Percentiles rank a stretch among this genome's conserved stretches.
Conservation (phyloP, 352 stramenopile species). For the Phytopythium vexans region DNA sequence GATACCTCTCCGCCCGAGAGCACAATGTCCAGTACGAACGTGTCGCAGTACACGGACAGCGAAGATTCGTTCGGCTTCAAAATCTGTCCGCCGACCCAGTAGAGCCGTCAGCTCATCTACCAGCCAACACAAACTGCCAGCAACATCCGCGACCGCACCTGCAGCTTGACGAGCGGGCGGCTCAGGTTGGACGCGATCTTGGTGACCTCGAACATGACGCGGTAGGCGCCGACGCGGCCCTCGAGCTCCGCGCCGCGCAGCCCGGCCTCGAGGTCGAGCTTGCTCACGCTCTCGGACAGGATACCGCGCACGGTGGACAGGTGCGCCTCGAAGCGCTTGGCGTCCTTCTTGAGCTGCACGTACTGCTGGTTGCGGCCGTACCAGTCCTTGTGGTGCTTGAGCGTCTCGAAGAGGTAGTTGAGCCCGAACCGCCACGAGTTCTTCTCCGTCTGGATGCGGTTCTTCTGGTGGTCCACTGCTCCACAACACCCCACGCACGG, state of each 20-base stretch:
- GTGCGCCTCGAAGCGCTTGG: slow-evolving; percentile 75
- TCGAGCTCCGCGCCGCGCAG: slow-evolving; percentile 83
- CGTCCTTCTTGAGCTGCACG: slow-evolving; percentile 82
- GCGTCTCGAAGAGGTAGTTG: slow-evolving; percentile 88
- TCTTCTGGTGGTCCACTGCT: slow-evolving; percentile 72
- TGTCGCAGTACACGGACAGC: slow-evolving; percentile 86
- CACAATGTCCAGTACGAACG: slow-evolving; percentile 85
- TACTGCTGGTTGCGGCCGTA: slow-evolving; percentile 88
- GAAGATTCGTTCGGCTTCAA: slow-evolving; percentile 84
- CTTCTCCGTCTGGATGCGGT: slow-evolving; percentile 73
- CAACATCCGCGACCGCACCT: slow-evolving; percentile 7
- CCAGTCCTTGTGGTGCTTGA: slow-evolving; percentile 89
- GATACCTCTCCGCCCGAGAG: slow-evolving; percentile 62
- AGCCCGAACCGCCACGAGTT: slow-evolving; percentile 87
- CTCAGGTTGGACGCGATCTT: slow-evolving; percentile 86
- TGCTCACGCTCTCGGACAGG: slow-evolving; percentile 79
- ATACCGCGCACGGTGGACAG: slow-evolving; percentile 65
- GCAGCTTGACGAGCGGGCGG: slow-evolving; percentile 79
- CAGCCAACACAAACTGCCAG: too few species aligned
- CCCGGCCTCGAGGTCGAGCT: slow-evolving; percentile 77
- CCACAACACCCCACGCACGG: slow-evolving; percentile 4
- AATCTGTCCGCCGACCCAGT: slow-evolving; percentile 31
- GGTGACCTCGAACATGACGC: slow-evolving; percentile 88
- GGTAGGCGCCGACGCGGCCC: slow-evolving; percentile 81
- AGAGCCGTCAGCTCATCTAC: neutral